Evolutionary conservation across 306 rosid genomes (phyloP).

Genomic region (Ziziphus jujuba): DNA sequence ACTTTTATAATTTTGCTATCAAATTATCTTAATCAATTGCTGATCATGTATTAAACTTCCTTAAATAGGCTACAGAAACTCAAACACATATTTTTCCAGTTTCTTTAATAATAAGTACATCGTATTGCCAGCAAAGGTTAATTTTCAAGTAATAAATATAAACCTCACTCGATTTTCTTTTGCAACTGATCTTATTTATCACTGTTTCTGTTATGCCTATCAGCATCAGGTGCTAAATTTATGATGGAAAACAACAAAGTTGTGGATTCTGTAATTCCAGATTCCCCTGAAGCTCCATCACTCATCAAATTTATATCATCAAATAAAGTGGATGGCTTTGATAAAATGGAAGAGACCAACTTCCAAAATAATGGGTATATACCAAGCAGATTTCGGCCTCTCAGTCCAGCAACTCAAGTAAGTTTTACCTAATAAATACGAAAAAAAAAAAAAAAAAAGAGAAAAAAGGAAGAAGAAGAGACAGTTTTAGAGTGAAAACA

Average conservation of each 20-base stretch:
- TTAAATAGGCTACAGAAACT: no score
- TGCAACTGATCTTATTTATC: no score
- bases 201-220: background rate
- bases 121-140: no score
- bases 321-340: constrained; percentile 53
- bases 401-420: constrained; percentile 39
- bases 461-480: no score
- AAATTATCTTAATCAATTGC: no score
- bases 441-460: background rate
- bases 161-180: no score
- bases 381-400: constrained; percentile 26
- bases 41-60: no score
- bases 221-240: constrained; percentile 35
- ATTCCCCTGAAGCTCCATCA: constrained; percentile 49
- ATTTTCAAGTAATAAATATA: no score
- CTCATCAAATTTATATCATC: constrained; percentile 53
- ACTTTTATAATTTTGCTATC: no score
- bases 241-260: constrained; percentile 38
- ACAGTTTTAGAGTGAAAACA: background rate
- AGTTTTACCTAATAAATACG: constrained; percentile 8
- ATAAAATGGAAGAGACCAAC: constrained; percentile 24
- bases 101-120: no score
- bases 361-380: constrained; percentile 8
- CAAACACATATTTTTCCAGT: no score
- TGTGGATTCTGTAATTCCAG: constrained; percentile 23